Evolutionary conservation across 306 rosid species (phyloP).

Genomic region (Leucaena leucocephala): DNA sequence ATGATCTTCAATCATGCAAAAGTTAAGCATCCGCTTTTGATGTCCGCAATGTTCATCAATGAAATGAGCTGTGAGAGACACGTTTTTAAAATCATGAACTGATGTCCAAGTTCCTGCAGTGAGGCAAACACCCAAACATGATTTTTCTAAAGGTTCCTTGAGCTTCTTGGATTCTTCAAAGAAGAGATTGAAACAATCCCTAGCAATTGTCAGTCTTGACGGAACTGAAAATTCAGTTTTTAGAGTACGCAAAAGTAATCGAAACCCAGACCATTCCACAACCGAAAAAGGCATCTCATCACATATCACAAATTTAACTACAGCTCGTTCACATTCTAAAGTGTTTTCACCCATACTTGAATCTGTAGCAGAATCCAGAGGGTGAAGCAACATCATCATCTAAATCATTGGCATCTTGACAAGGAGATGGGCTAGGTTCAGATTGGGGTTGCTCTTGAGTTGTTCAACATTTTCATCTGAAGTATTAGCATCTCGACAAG

Average conservation of each 20-base stretch:
- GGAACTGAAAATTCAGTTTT: neutral
- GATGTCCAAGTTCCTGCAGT: neutral
- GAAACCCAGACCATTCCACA: neutral
- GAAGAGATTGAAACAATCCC: neutral
- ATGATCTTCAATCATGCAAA: neutral
- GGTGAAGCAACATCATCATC: neutral
- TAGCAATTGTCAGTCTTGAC: neutral
- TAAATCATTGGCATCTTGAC: neutral
- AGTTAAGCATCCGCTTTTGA: neutral
- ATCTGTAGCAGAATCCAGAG: neutral
- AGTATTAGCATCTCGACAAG: neutral
- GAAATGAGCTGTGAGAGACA: neutral
- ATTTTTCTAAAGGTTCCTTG: too few relatives aligned
- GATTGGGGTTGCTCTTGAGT: neutral
- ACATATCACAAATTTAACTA: neutral
- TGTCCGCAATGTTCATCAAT: neutral
- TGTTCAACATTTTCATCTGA: neutral
- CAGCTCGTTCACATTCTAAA: neutral
- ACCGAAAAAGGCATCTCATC: neutral
- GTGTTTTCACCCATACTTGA: neutral
- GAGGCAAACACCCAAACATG: neutral
- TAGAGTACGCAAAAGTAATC: neutral
- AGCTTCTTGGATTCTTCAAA: neutral
- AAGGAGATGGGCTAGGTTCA: neutral
- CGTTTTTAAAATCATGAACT: neutral